Evolutionary conservation across 257 asterid genomes (phyloP), one percentile per base, ranked within the genome.

Genomic region (Solanum medicagineum): DNA sequence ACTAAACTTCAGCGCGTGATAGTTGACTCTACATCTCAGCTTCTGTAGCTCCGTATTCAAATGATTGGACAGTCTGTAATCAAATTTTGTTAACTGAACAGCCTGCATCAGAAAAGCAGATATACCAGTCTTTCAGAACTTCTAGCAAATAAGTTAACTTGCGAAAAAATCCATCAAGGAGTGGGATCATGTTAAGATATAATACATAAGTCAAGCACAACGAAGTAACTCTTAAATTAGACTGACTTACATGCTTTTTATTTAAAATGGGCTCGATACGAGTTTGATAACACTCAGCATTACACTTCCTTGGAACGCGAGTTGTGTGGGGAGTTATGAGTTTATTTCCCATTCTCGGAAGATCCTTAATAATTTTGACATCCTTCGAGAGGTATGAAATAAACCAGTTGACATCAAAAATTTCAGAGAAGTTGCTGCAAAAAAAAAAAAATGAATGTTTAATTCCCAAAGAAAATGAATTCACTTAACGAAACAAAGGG

Each of bases 381-480:
- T 92, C 93, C 83, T 88, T 87, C 6, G 91, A 85, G 14, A 93
- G 91, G 85, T 56, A 87, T 8, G 88, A 87, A 47, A 89, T 90
- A 60, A 94, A 93, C 95, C 95, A 89, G 32, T 89, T 88, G 15
- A 89, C 93, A 81, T 93, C 91, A 80, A 94, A 94, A 73, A 94
- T 92, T 84, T 94, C 94, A 1, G 98, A 91, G 93, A 94, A 94
- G 89, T 91, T 88, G 89, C 97, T 94, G 94, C 94, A 91, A n/a
- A 60, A 29, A 26, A 60, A 29, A 26, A 29, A 66, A 79, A 87
- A 4, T 5, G 85, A 70, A 55, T 20, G 13, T 14, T 65, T 60
- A 53, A 51, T 63, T 40, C 80, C 13, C 32, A 1, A 68, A 7
- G 7, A 36, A 20, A 16, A 20, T 54, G 74, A 20, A 45, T 2